Evolutionary conservation across 164 flowering plant species (phyloP).

Genomic region (Vitis vinifera): ASM3070453v1 NC_081814.1:1619501-1620000

Average conservation of each 20-base stretch:
- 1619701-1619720: constrained; percentile 18
- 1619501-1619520: constrained; percentile 6
- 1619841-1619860: neutral
- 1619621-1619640: neutral
- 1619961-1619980: constrained; percentile 6
- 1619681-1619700: constrained; percentile 14
- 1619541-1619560: neutral
- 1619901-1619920: neutral
- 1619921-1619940: neutral
- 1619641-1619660: constrained; percentile 19
- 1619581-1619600: constrained; percentile 9
- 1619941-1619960: neutral
- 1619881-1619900: no score
- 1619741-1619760: neutral
- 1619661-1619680: neutral
- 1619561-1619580: neutral
- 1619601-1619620: constrained; percentile 16
- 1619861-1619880: no score
- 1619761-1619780: neutral
- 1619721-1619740: neutral
- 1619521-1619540: neutral
- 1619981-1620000: neutral
- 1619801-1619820: neutral
- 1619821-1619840: neutral
- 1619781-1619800: neutral